Evolutionary conservation across 495 filamentous ascomycete genomes (phyloP).

Genomic region (Aspergillus indologenus): DNA sequence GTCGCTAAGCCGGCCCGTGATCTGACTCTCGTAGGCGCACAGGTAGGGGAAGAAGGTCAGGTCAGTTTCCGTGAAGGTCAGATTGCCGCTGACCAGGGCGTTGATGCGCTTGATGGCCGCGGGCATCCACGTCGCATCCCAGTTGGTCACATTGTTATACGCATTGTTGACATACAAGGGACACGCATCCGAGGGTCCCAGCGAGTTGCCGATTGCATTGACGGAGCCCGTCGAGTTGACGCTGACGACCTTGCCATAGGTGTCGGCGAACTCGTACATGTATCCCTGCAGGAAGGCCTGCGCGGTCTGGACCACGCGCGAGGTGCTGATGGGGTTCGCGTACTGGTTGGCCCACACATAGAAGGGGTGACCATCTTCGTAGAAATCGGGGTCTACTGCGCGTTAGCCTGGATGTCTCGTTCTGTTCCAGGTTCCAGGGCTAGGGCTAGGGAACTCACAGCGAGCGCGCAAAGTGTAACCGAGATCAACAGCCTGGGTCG

Average conservation of each 20-base stretch:
- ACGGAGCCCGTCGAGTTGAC: constrained; percentile 38
- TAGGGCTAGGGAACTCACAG: constrained; percentile 14
- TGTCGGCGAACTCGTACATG: constrained; percentile 9
- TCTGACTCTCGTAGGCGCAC: constrained; percentile 60
- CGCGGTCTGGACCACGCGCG: background rate
- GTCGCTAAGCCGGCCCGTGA: constrained; percentile 49
- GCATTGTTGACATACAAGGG: constrained; percentile 38
- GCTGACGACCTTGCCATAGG: constrained; percentile 48
- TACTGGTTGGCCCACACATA: constrained; percentile 58
- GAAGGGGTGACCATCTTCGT: constrained; percentile 52
- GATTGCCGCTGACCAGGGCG: constrained; percentile 42
- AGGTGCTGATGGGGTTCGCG: constrained; percentile 4
- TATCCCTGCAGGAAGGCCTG: background rate
- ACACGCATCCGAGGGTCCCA: constrained; percentile 55
- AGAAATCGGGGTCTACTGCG: constrained; percentile 51
- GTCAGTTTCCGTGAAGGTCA: constrained; percentile 48
- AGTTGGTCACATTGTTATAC: constrained; percentile 1
- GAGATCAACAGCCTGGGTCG: constrained; percentile 17
- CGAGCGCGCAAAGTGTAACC: constrained; percentile 15
- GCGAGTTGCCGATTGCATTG: constrained; percentile 47
- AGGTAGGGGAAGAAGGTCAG: constrained; percentile 55
- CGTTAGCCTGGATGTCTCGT: constrained; percentile 20
- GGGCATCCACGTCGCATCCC: constrained; percentile 49
- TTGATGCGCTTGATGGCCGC: constrained; percentile 49
- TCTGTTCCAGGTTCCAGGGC: constrained; percentile 17